phyloP scores from a whole-genome alignment of 192 early-diverging fungal species.

The Podila epicladia region DNA sequence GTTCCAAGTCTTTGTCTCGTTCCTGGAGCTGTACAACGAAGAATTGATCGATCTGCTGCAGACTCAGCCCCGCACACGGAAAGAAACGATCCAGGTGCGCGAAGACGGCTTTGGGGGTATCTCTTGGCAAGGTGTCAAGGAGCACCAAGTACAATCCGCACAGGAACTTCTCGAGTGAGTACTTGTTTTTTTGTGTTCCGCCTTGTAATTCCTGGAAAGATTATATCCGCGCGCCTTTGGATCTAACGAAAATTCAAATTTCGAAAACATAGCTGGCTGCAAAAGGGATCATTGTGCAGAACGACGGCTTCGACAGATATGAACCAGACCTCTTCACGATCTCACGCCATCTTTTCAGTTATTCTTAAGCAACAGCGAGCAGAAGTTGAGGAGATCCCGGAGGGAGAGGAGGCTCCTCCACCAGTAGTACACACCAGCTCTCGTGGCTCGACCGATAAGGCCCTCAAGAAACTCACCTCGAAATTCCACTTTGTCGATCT shows the following conservation, averaged over 20 bases:
- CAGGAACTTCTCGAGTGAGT: conserved; percentile 69
- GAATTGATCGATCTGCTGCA: conserved; percentile 89
- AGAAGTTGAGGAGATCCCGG: conserved; percentile 40
- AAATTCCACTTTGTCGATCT: conserved; percentile 99
- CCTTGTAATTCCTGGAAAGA: neutral
- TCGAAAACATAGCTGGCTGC: conserved; percentile 50
- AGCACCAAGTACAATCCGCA: conserved; percentile 74
- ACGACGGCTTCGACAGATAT: conserved; percentile 93
- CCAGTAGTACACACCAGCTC: conserved; percentile 1
- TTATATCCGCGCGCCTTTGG: neutral
- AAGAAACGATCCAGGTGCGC: conserved; percentile 64
- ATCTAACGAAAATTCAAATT: no score
- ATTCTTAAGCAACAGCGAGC: conserved; percentile 79
- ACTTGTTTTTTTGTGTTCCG: neutral
- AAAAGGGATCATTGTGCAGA: conserved; percentile 63
- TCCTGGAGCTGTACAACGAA: conserved; percentile 98
- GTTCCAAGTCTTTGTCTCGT: conserved; percentile 77
- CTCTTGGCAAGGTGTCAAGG: conserved; percentile 84
- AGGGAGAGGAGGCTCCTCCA: conserved; percentile 18
- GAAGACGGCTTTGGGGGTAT: conserved; percentile 91
- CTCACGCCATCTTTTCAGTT: conserved; percentile 96
- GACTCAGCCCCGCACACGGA: conserved; percentile 40
- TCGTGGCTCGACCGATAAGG: conserved; percentile 9
- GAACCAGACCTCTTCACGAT: conserved; percentile 93
- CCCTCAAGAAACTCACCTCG: conserved; percentile 64